Conservation (phyloP, 164 flowering plant species). For the Nelumbo lutea region DNA sequence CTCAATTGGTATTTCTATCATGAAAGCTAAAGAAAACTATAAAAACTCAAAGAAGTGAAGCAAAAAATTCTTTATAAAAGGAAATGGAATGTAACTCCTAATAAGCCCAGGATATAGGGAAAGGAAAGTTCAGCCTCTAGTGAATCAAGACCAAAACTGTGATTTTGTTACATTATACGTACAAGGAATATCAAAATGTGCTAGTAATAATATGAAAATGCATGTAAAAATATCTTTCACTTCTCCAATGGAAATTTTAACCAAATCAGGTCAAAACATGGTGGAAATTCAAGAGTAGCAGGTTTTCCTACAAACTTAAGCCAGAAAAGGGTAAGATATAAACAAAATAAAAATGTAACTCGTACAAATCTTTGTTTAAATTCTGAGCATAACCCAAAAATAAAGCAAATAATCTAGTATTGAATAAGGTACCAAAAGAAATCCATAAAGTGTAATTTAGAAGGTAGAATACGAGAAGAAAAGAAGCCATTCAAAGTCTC, state of each 20-base stretch:
- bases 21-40: neutral
- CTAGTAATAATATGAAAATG: too few relatives aligned
- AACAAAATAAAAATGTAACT: neutral
- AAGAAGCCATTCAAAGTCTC: neutral
- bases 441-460: neutral
- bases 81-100: neutral
- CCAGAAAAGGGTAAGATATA: neutral
- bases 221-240: too few relatives aligned
- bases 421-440: neutral
- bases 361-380: neutral
- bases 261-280: too few relatives aligned
- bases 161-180: neutral
- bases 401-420: neutral
- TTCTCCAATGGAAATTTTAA: too few relatives aligned
- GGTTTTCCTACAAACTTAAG: neutral
- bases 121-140: neutral
- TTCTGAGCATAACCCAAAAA: neutral
- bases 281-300: neutral
- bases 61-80: neutral
- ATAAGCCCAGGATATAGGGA: neutral
- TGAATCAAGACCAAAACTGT: neutral
- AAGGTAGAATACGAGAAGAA: neutral
- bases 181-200: too few relatives aligned
- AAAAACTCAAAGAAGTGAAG: neutral
- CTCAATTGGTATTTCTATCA: neutral